A percentile compares a stretch with the other conserved stretches of the same genome.
These are phyloP conservation scores for Vicia sativa DNA, from an alignment of 306 rosid species.

Conservation along the genomic window DNA sequence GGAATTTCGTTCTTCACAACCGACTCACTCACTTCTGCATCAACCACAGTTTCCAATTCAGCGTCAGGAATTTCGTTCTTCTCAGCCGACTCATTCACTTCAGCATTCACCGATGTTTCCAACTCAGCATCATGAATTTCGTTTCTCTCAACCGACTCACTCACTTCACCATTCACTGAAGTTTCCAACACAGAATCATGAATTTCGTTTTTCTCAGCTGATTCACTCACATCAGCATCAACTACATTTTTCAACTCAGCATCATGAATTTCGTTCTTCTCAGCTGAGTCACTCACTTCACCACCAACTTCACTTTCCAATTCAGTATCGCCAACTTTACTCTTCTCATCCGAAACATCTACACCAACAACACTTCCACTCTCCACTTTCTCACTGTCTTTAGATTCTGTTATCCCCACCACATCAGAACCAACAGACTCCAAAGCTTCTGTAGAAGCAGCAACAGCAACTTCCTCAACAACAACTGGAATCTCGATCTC, in stretches of 20 bases:
- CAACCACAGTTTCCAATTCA: background rate
- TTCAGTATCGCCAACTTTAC: background rate
- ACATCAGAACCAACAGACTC: conserved; percentile 9
- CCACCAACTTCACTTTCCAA: background rate
- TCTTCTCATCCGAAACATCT: conserved; percentile 34
- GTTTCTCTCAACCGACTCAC: background rate
- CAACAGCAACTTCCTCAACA: conserved; percentile 21
- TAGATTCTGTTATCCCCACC: conserved; percentile 27
- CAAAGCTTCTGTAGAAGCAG: background rate
- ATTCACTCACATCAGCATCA: background rate
- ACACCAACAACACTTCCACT: background rate
- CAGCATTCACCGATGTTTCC: background rate
- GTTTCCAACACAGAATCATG: background rate
- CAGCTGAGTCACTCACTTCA: conserved; percentile 4
- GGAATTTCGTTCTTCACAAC: background rate
- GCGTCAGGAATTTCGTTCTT: background rate
- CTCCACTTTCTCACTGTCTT: conserved; percentile 6
- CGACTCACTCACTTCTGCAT: background rate
- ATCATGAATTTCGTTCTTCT: background rate
- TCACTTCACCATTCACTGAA: background rate
- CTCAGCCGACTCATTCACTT: conserved; percentile 6
- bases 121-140: background rate
- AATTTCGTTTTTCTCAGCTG: background rate
- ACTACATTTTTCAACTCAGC: background rate
- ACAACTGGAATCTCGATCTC: conserved; percentile 7